Percentiles rank a stretch among this genome's conserved stretches.
Conservation (phyloP, 2,329 filamentous ascomycete genomes). For the Sphaerulina populicola region DNA sequence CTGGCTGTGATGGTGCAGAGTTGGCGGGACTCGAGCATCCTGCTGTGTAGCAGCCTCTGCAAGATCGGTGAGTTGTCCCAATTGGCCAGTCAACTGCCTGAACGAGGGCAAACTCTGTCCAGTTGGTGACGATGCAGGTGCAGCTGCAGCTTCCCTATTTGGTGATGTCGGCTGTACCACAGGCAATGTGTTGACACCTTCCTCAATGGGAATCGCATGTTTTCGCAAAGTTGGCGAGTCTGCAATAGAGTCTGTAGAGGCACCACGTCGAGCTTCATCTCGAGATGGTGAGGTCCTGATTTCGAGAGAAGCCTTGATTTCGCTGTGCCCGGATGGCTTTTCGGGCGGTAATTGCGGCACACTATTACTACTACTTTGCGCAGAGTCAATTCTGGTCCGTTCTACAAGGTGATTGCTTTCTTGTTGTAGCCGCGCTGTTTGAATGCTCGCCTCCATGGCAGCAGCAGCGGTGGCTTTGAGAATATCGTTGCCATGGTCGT, state of each 20-base stretch:
- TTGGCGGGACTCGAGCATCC: constrained; percentile 14
- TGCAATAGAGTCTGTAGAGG: constrained; percentile 16
- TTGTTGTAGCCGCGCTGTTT: neutral
- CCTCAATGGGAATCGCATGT: constrained; percentile 16
- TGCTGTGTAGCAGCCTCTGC: constrained; percentile 21
- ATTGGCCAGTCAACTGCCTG: constrained; percentile 26
- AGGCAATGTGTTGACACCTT: constrained; percentile 22
- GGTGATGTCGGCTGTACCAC: constrained; percentile 23
- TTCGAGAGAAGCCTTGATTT: constrained; percentile 3
- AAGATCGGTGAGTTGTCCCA: constrained; percentile 44
- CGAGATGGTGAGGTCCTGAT: constrained; percentile 3
- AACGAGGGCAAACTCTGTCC: constrained; percentile 29
- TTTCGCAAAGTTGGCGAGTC: constrained; percentile 22
- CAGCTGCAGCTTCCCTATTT: constrained; percentile 6
- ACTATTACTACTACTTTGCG: constrained; percentile 15
- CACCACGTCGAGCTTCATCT: neutral
- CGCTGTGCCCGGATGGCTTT: neutral
- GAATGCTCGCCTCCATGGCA: constrained; percentile 15
- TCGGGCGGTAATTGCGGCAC: constrained; percentile 15
- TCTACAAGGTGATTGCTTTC: constrained; percentile 8
- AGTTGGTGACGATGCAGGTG: constrained; percentile 18
- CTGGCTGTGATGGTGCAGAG: constrained; percentile 23
- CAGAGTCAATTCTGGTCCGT: constrained; percentile 19
- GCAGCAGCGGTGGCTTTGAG: constrained; percentile 15
- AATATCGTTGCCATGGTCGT: constrained; percentile 1